Evolutionary conservation across 1,139 yeast species (phyloP).

Genomic region (Arxiozyma heterogenica): DNA sequence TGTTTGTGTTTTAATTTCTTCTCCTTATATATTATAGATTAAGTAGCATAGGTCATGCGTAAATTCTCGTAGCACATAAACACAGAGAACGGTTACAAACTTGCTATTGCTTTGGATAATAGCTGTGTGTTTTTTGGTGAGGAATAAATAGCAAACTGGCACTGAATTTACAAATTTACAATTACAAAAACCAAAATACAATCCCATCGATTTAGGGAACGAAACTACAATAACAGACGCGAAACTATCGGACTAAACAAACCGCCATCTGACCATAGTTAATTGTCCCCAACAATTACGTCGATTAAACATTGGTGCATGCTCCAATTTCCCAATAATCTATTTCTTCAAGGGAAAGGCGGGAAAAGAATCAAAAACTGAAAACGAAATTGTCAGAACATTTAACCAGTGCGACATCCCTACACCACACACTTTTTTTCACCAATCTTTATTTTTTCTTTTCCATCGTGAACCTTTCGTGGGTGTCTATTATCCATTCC

Average conservation of each 20-base stretch:
- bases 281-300: not conserved
- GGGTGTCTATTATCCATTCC: too few relatives aligned
- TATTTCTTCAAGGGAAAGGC: too few relatives aligned
- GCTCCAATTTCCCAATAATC: too few relatives aligned
- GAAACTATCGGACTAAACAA: not conserved
- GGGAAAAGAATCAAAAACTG: too few relatives aligned
- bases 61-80: not conserved
- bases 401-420: not conserved
- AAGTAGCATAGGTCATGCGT: not conserved
- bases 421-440: not conserved
- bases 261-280: slow-evolving; percentile 1
- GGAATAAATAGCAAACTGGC: too few relatives aligned
- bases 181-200: not conserved
- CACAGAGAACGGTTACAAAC: too few relatives aligned
- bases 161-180: not conserved
- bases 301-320: not conserved
- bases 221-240: not conserved
- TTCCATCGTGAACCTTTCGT: not conserved
- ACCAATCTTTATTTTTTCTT: not conserved
- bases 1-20: too few relatives aligned
- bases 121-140: not conserved
- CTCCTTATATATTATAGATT: not conserved
- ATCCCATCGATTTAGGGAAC: not conserved
- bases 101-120: not conserved
- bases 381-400: not conserved